Evolutionary conservation across 805 yeast species (phyloP).

Genomic region (Naumovozyma castellii): DNA sequence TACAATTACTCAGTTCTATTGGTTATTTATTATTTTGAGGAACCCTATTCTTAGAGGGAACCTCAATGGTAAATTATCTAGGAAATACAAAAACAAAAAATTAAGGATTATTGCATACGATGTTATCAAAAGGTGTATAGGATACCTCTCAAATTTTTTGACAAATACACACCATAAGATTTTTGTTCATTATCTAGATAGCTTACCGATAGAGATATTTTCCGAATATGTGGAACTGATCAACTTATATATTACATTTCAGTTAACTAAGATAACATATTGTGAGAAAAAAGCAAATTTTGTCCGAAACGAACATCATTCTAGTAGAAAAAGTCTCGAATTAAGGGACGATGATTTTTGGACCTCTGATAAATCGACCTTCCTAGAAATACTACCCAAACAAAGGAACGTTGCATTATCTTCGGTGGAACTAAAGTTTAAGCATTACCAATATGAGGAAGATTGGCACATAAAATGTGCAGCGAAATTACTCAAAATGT

Average conservation of each 20-base stretch:
- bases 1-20: slow-evolving; percentile 32
- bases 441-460: slow-evolving; percentile 44
- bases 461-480: slow-evolving; percentile 79
- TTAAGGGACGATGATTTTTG: not conserved
- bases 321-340: not conserved
- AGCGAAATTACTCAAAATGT: slow-evolving; percentile 45
- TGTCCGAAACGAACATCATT: not conserved
- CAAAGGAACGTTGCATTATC: not conserved
- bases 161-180: slow-evolving; percentile 2
- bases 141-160: slow-evolving; percentile 44
- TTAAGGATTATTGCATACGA: slow-evolving; percentile 55
- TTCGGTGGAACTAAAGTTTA: slow-evolving; percentile 16
- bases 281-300: slow-evolving; percentile 3
- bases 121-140: slow-evolving; percentile 57
- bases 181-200: slow-evolving; percentile 9
- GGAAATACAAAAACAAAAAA: slow-evolving; percentile 36
- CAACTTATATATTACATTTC: slow-evolving; percentile 72
- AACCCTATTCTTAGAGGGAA: slow-evolving; percentile 53
- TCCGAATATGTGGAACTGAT: slow-evolving; percentile 50
- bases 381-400: not conserved
- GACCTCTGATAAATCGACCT: not conserved
- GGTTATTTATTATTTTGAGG: slow-evolving; percentile 59
- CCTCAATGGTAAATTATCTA: slow-evolving; percentile 13
- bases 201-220: slow-evolving; percentile 34
- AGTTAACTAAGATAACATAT: slow-evolving; percentile 44